phyloP scores from a whole-genome alignment of 352 stramenopile species.

The Phytophthora palmivora region DNA sequence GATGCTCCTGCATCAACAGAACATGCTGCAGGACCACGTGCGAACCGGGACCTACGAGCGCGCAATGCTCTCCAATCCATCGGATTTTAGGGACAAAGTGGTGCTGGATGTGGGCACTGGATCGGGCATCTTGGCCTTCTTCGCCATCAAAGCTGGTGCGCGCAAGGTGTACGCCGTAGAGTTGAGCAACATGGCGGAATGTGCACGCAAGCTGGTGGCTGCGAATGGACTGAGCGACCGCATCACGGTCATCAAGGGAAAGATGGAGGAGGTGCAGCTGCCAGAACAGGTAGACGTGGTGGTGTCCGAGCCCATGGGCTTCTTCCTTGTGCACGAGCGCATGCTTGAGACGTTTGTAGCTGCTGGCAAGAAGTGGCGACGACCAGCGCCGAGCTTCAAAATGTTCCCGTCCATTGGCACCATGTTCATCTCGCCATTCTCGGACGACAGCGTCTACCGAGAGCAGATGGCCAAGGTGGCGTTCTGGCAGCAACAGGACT shows the following conservation, averaged over 20 bases:
- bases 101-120: slow-evolving; percentile 99
- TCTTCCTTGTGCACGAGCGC: slow-evolving; percentile 99
- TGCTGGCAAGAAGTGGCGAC: slow-evolving; percentile 95
- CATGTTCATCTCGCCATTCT: slow-evolving; percentile 97
- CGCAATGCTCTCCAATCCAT: slow-evolving; percentile 96
- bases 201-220: slow-evolving; percentile 93
- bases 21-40: slow-evolving; percentile 99
- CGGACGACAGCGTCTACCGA: slow-evolving; percentile 94
- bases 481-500: slow-evolving; percentile 96
- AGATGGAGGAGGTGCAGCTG: slow-evolving; percentile 97
- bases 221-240: slow-evolving; percentile 96
- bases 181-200: slow-evolving; percentile 98
- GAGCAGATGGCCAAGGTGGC: slow-evolving; percentile 93
- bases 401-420: slow-evolving; percentile 98
- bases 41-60: slow-evolving; percentile 98
- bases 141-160: slow-evolving; percentile 97
- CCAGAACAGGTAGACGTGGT: slow-evolving; percentile 98
- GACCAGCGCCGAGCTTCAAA: slow-evolving; percentile 60
- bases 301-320: slow-evolving; percentile 99
- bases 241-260: slow-evolving; percentile 97
- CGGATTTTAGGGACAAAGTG: slow-evolving; percentile 97
- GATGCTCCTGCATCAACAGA: slow-evolving; percentile 98
- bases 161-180: slow-evolving; percentile 95
- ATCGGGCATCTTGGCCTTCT: slow-evolving; percentile 98
- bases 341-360: slow-evolving; percentile 99